Conservation (phyloP, 106 monocot species). For the Dendrobium huoshanense region DNA sequence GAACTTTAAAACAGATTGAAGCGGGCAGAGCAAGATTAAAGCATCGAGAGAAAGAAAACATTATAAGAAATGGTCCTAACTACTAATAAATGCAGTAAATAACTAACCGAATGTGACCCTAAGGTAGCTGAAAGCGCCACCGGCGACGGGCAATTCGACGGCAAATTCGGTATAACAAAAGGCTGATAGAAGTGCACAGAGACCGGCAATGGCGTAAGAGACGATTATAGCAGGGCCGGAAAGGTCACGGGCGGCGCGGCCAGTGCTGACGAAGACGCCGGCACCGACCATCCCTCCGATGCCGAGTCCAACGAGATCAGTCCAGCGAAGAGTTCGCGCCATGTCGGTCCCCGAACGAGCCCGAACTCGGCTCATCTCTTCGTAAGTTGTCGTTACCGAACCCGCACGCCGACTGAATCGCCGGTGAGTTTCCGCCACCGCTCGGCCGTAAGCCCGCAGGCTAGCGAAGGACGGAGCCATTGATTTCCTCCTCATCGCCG, state of each 20-base stretch:
- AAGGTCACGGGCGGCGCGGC: constrained; percentile 46
- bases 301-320: constrained; percentile 72
- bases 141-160: constrained; percentile 93
- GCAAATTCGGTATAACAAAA: constrained; percentile 99
- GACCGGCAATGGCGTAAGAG: constrained; percentile 95
- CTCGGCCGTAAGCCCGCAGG: constrained; percentile 39
- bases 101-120: constrained; percentile 80
- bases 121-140: constrained; percentile 95
- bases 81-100: neutral
- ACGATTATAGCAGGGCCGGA: constrained; percentile 76
- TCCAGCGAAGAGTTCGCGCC: constrained; percentile 62
- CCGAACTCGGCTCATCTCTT: constrained; percentile 81
- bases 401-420: constrained; percentile 41
- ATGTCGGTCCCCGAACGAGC: constrained; percentile 77
- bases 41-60: too few relatives aligned
- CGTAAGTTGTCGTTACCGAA: constrained; percentile 55
- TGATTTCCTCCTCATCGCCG: neutral
- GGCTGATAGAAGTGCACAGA: constrained; percentile 89
- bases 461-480: constrained; percentile 33
- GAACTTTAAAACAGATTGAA: too few relatives aligned
- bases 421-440: constrained; percentile 50
- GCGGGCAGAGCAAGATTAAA: too few relatives aligned
- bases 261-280: constrained; percentile 82
- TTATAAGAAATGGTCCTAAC: too few relatives aligned
- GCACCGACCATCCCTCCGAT: constrained; percentile 97